Evolutionary conservation across 1,139 yeast species (phyloP).

Genomic region (Tardiomyces depauwii): DNA sequence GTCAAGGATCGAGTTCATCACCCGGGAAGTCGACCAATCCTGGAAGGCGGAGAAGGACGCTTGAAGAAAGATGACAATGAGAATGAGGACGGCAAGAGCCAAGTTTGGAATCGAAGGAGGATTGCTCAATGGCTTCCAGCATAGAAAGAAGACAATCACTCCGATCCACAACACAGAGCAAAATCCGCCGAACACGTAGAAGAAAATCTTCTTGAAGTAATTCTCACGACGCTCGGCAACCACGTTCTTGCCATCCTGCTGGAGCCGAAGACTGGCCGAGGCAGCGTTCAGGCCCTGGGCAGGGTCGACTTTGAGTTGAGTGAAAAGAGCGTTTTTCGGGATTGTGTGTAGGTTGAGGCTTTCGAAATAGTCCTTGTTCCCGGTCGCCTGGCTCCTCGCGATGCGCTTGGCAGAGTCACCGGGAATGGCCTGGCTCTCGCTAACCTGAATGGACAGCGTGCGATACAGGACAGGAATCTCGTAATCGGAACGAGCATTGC

Average conservation of each 20-base stretch:
- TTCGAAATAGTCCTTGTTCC: constrained; percentile 8
- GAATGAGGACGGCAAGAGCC: constrained; percentile 35
- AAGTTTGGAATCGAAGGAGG: constrained; percentile 40
- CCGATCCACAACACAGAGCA: constrained; percentile 35
- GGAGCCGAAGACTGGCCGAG: constrained; percentile 17
- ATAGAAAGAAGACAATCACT: constrained; percentile 36
- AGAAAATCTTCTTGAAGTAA: constrained; percentile 25
- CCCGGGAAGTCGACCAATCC: constrained; percentile 38
- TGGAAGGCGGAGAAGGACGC: constrained; percentile 40
- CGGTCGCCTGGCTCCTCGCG: background rate
- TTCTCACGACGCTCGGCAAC: constrained; percentile 32
- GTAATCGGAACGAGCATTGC: background rate
- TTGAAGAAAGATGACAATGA: constrained; percentile 36
- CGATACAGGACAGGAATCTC: background rate
- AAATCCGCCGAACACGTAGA: constrained; percentile 42
- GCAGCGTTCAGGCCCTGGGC: constrained; percentile 22
- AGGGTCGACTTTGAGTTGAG: constrained; percentile 12
- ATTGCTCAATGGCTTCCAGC: constrained; percentile 42
- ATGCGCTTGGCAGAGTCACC: background rate
- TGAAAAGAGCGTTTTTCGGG: constrained; percentile 5
- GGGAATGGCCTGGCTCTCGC: background rate
- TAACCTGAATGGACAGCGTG: background rate
- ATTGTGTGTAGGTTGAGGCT: constrained; percentile 9
- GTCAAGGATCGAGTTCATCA: constrained; percentile 38
- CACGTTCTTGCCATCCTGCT: constrained; percentile 29